Evolutionary conservation across 1,284 basidiomycete genomes (phyloP), one percentile per base, ranked within the genome.

Genomic region (Trichosporon sp.): DNA sequence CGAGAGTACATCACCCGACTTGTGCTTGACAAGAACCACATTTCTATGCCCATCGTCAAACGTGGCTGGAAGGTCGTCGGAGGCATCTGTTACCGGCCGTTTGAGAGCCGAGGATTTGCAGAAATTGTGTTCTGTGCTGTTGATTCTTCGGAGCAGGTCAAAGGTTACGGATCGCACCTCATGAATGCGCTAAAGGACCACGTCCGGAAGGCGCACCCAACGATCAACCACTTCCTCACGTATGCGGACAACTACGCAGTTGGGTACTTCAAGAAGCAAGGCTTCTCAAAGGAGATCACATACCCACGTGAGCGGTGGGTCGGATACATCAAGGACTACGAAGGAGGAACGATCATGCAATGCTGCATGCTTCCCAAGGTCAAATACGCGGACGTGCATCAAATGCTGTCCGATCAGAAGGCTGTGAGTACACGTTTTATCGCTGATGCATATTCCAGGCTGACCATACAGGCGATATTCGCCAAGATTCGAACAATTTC

Each of bases 121-220:
- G 96, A 99, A 79, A 99, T 99, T 71, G 95, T 98, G 3, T 99
- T 99, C 80, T 99, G 98, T 78, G 96, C 96, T 0, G 97, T 96
- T 23, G 91, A 93, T 27, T 93, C 91, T 58, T 92, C 91, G 5
- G 95, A 97, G 79, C 96, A 99, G 83, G 92, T 96, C 78, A 97
- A 97, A 85, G 96, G 96, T 9, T 99, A 99, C 75, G 96, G 96
- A 44, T 92, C 91, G 21, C 95, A 98, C 85, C 84, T 99, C 57
- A 99, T 99, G 96, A 96, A 99, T 78, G 91, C 98, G 77, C 91
- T 96, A 82, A 99, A 99, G 81, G 89, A 91, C 65, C 91, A 98
- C 79, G 90, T 98, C 72, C 86, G 87, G 66, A 85, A 86, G 68
- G 87, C 67, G 85, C 93, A 84, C 84, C 92, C 69, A 75, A 88